These are phyloP conservation scores for Somion occarium DNA, from an alignment of 1,284 basidiomycete genomes.

Conservation along the genomic window DNA sequence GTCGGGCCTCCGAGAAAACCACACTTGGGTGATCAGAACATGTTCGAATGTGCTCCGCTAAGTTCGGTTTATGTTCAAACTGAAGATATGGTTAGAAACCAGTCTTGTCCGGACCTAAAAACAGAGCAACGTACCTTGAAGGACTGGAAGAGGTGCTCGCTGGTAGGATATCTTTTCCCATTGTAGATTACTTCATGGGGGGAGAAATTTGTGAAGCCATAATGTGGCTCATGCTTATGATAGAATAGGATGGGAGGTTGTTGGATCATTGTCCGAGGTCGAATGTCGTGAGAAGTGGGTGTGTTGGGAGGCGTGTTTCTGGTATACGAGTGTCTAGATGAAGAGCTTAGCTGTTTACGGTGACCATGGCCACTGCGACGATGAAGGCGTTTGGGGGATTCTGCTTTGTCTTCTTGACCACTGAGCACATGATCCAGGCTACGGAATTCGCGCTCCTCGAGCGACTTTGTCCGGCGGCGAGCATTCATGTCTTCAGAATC, in stretches of 20 bases:
- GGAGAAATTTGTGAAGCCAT: conserved; percentile 69
- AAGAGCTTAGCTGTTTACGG: background rate
- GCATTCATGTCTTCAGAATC: background rate
- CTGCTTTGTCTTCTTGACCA: background rate
- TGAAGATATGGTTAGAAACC: conserved; percentile 20
- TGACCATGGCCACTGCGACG: conserved; percentile 1
- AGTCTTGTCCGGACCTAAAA: background rate
- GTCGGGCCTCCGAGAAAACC: conserved; percentile 63
- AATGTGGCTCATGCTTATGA: conserved; percentile 54
- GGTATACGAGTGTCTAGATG: background rate
- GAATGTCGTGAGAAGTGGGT: background rate
- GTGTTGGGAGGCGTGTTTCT: conserved; percentile 3
- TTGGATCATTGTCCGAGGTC: conserved; percentile 3
- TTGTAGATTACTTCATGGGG: conserved; percentile 51
- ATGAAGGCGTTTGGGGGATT: background rate
- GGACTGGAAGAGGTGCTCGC: conserved; percentile 66
- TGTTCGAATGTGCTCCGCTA: conserved; percentile 61
- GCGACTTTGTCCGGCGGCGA: conserved; percentile 7
- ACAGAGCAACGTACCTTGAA: conserved; percentile 42
- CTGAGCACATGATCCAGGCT: background rate
- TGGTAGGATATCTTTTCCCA: conserved; percentile 58
- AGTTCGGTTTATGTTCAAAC: conserved; percentile 52
- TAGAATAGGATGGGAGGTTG: conserved; percentile 45
- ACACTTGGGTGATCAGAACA: conserved; percentile 53
- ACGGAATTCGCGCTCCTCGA: conserved; percentile 4